These are phyloP conservation scores for Schoenoplectus triqueter DNA, from an alignment of 202 grass and related monocot genomes.

Conservation along the genomic window DNA sequence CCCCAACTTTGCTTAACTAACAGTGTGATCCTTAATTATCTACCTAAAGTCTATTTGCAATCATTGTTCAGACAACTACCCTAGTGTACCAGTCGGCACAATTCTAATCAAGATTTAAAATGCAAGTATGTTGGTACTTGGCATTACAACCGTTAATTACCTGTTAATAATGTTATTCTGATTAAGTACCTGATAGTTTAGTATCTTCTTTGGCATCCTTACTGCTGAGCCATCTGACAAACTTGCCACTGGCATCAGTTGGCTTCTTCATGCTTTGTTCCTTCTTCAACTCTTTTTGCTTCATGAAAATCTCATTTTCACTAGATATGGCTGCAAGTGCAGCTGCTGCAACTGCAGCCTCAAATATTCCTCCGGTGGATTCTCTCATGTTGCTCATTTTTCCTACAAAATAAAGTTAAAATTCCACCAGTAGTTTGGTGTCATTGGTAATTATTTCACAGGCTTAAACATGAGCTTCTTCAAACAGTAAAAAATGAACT, in stretches of 20 bases:
- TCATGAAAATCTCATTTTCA: constrained; percentile 54
- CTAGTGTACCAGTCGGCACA: not conserved
- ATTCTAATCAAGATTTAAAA: not conserved
- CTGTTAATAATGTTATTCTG: not conserved
- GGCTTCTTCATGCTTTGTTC: constrained; percentile 47
- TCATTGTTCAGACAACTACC: not conserved
- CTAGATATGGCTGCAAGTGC: constrained; percentile 58
- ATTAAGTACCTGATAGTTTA: constrained; percentile 33
- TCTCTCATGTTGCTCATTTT: constrained; percentile 21
- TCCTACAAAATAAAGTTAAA: not conserved
- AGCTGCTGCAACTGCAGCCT: constrained; percentile 59
- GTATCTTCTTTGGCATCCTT: constrained; percentile 53
- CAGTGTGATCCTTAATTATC: not conserved
- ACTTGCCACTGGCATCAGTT: constrained; percentile 48
- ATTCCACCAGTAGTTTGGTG: not conserved
- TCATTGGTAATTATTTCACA: not conserved
- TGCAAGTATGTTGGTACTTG: not conserved
- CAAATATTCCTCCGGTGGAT: constrained; percentile 39
- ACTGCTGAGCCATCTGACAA: constrained; percentile 67
- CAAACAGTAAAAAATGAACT: not conserved
- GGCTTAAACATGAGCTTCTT: constrained; percentile 19
- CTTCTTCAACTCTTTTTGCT: constrained; percentile 32
- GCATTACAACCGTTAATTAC: not conserved
- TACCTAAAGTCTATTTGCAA: not conserved
- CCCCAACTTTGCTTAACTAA: not conserved